Base-by-base conservation (phyloP, 768 basidiomycete genomes). In the Cyclocybe aegerita region DNA sequence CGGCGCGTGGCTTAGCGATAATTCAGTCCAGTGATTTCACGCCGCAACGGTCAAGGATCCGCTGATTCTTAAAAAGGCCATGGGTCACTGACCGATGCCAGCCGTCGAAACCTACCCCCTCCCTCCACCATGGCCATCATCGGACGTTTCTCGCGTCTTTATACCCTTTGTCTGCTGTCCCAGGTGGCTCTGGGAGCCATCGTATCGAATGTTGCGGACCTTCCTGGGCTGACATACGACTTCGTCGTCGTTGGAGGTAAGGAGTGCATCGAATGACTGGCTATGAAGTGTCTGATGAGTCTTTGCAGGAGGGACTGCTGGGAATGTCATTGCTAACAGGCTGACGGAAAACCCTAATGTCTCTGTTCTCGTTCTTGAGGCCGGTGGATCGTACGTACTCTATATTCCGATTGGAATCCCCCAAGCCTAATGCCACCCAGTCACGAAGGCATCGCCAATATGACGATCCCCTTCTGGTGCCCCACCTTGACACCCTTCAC, bases 301-400 rank as follows among this genome's bases (percentile, higher is more conserved):
- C 16, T 35, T 33, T 56, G 49, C 35, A 63, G 73, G 67, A 35
- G 82, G 82, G 14, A 81, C 81, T 30, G 73, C 79, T 0, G 82
- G 82, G 7, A 80, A 79, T 49, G 79, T 75, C 0, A 63, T 83
- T 15, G 82, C 82, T 1, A 70, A 78, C 8, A 70, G 82, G 5
- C 64, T 83, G 8, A 75, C 74, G 8, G 82, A 83, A 58, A 65
- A 81, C 46, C 73, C 76, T 0, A 60, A 59, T 1, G 62, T 78
- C 7, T 68, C 69, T 2, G 80, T 83, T 0, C 66, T 81, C 11
- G 58, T 85, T 4, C 60, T 83, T 7, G 82, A 85, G 58, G 76
- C 80, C 0, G 82, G 82, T 3, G 59, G 65, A 49, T 83, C 81
- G 84, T 82, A 36, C 9, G 39, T 37, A 4, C 32, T 10, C 12